A percentile compares a stretch with the other conserved stretches of the same genome.
These are phyloP conservation scores for Vitrella brassicaformis DNA, from an alignment of 73 alveolate genomes.

Conservation along the genomic window DNA sequence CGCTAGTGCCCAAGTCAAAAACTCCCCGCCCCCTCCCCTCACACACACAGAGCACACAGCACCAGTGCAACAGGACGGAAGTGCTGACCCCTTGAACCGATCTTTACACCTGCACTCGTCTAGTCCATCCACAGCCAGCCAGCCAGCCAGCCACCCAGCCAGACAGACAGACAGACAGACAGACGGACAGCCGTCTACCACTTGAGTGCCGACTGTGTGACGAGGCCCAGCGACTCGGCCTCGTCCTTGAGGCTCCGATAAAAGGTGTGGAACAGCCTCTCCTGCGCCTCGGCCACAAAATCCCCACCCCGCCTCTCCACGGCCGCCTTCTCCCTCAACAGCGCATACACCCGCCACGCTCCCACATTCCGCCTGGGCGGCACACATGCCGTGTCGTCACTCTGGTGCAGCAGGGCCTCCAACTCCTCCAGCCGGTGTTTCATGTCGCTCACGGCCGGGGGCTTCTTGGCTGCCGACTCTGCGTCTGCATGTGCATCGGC, in stretches of 20 bases:
- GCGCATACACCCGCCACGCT: background rate
- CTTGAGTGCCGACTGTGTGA: background rate
- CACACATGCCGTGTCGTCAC: background rate
- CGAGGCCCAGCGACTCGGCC: background rate
- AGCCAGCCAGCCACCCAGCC: too few species aligned
- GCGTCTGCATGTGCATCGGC: background rate
- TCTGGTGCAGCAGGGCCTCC: background rate
- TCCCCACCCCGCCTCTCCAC: background rate
- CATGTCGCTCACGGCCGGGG: background rate
- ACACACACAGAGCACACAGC: too few species aligned
- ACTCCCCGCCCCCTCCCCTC: too few species aligned
- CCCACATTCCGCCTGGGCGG: background rate
- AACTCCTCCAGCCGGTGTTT: background rate
- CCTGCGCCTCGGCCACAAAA: too few species aligned
- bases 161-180: background rate
- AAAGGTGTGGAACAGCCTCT: background rate
- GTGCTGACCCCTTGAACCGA: too few species aligned
- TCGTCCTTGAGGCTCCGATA: background rate
- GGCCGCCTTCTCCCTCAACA: background rate
- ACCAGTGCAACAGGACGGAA: too few species aligned
- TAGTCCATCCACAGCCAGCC: too few species aligned
- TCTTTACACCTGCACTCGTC: too few species aligned
- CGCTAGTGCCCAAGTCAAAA: too few species aligned
- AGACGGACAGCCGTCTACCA: too few species aligned
- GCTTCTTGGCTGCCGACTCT: background rate